Percentiles rank a stretch among this genome's conserved stretches.
Evolutionary conservation across 257 asterid genomes (phyloP).

Genomic region (Agastache rugosa): DNA sequence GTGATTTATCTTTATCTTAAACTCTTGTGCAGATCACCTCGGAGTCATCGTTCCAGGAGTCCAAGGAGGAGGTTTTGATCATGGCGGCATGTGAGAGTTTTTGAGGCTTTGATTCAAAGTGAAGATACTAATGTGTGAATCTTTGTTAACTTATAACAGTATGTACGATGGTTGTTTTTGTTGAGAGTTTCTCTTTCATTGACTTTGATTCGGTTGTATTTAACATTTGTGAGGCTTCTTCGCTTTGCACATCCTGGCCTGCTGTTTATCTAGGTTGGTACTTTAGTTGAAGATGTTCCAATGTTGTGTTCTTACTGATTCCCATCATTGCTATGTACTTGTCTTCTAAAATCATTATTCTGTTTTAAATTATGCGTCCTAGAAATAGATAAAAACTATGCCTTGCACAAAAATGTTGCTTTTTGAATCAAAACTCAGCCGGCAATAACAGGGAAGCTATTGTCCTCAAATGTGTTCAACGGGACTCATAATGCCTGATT

Average conservation of each 20-base stretch:
- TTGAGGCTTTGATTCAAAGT: conserved; percentile 37
- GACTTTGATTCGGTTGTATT: conserved; percentile 7
- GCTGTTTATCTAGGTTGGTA: conserved; percentile 19
- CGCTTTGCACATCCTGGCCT: conserved; percentile 19
- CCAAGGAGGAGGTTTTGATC: conserved; percentile 83
- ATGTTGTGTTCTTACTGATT: conserved; percentile 1
- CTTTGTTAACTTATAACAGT: conserved; percentile 30
- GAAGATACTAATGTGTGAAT: conserved; percentile 42
- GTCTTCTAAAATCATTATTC: not conserved
- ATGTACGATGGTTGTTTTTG: conserved; percentile 33
- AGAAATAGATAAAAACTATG: not conserved
- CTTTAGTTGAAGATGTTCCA: conserved; percentile 23
- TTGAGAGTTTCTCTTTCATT: conserved; percentile 22
- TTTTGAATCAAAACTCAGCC: not conserved
- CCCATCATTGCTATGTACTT: not conserved
- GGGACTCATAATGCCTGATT: not conserved
- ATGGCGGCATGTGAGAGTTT: conserved; percentile 6
- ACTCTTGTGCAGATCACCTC: conserved; percentile 75
- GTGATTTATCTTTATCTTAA: not conserved
- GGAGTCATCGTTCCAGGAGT: conserved; percentile 85
- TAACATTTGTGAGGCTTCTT: conserved; percentile 31
- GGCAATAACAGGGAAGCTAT: no score
- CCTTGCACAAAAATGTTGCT: not conserved
- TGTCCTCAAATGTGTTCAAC: no score
- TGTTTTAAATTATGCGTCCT: not conserved